Conservation (phyloP, 106 monocot species). For the Gastrodia elata region DNA sequence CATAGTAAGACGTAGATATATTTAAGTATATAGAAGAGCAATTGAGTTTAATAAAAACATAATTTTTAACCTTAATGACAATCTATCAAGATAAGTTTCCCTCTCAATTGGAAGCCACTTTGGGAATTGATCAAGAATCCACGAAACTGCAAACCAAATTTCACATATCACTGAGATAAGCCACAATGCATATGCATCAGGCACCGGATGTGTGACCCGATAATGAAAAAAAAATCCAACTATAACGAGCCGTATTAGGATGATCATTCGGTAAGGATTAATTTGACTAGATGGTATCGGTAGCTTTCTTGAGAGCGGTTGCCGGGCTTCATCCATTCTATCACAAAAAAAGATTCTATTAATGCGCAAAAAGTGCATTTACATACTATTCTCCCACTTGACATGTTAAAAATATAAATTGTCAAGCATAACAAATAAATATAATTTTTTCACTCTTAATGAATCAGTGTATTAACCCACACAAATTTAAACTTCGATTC, state of each 20-base stretch:
- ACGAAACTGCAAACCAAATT: constrained; percentile 40
- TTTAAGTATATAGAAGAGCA: background rate
- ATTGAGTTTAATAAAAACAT: background rate
- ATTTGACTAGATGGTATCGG: constrained; percentile 36
- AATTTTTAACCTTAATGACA: constrained; percentile 26
- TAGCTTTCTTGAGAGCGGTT: constrained; percentile 34
- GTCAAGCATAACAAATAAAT: no score
- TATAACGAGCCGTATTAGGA: constrained; percentile 29
- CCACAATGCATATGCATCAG: constrained; percentile 39
- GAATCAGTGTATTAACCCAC: no score
- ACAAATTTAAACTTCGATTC: no score
- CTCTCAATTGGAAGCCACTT: constrained; percentile 42
- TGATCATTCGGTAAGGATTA: constrained; percentile 42
- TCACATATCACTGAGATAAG: constrained; percentile 43
- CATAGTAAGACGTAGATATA: background rate
- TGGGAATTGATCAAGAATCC: constrained; percentile 48
- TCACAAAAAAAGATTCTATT: background rate
- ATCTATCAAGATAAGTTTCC: constrained; percentile 45
- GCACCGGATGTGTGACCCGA: constrained; percentile 32
- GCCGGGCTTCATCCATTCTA: constrained; percentile 43
- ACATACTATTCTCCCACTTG: no score
- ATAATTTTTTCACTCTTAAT: no score
- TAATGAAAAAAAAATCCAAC: constrained; percentile 39
- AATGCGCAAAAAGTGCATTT: background rate
- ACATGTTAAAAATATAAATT: no score